Base-by-base conservation (phyloP, 164 flowering plant species). In the Vitis amurensis region DNA sequence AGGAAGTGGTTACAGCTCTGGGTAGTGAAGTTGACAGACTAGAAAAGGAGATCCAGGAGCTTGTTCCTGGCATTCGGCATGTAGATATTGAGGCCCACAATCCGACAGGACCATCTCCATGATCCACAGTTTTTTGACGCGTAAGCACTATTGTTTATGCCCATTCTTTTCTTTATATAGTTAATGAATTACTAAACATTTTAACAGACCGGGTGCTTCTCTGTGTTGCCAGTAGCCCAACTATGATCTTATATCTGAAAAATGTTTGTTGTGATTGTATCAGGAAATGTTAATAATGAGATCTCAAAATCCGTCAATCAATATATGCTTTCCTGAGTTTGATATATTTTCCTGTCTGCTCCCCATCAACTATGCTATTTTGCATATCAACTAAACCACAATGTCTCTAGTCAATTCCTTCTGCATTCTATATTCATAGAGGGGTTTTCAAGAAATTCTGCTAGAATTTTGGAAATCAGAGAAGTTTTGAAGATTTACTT, bases 1-100 rank as follows among this genome's bases (percentile, higher is more conserved):
- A 96, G 76, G 98, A 96, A 76, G 86, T 93, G 37, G 98, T 96
- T 27, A 88, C 93, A 30, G 98, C 99, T 65, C 79, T 96, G 47
- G 99, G 99, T 69, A 93, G 95, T 68, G 99, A 96, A 86, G 98
- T 96, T 44, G 99, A 96, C 79, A 85, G 99, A 72, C 86, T 96
- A 10, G 98, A 96, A 71, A 84, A 82, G 72, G 99, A 93, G 77
- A 96, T 96, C 66, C 97, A 93, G 68, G 83, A 85, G 37, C 82
- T 93, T 68, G 94, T 90, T 69, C 97, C 98, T 7, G 99, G 99
- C 23, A 91, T 95, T 67, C 91, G 86, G 61, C 98, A 93, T 71
- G 94, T 91, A 11, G 99, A 93, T 74, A 93, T 93, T 47, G 99
- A 94, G 69, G 97, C 93, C 44, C 97, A 91, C 77, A 91, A 90